Percentiles rank a stretch among this genome's conserved stretches.
phyloP scores from a whole-genome alignment of 352 stramenopile genomes.

The Phytophthora melonis region DNA sequence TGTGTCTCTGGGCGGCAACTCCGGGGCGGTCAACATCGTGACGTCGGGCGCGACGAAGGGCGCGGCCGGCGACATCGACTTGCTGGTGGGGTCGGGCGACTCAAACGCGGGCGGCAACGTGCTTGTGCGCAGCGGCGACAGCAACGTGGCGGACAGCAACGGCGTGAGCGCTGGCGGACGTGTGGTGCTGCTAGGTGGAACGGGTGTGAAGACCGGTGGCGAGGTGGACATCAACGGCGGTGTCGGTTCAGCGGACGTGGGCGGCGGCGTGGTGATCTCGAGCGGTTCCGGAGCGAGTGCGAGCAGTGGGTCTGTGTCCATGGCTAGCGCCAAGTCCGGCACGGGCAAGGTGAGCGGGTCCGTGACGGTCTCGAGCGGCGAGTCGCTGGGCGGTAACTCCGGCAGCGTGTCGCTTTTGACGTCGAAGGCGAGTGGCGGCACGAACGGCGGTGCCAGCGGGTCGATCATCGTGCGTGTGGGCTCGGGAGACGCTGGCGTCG shows the following conservation, averaged over 20 bases:
- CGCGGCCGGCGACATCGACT: slow-evolving; percentile 3
- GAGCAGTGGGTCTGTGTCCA: slow-evolving; percentile 1
- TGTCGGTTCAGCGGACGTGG: slow-evolving; percentile 1
- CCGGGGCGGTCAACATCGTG: slow-evolving; percentile 8
- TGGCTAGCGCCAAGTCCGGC: slow-evolving; percentile 4
- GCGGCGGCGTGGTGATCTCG: background rate
- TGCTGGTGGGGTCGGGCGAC: slow-evolving; percentile 15
- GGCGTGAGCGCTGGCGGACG: slow-evolving; percentile 9
- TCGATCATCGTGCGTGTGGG: too few relatives aligned
- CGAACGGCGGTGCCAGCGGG: too few relatives aligned
- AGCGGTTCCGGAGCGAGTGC: slow-evolving; percentile 3
- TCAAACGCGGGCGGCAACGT: slow-evolving; percentile 5
- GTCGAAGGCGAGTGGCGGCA: background rate
- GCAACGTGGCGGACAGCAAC: background rate
- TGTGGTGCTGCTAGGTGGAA: slow-evolving; percentile 10
- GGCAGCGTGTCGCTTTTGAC: slow-evolving; percentile 14
- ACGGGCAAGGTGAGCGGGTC: slow-evolving; percentile 13
- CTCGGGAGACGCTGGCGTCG: too few relatives aligned
- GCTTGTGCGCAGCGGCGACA: slow-evolving; percentile 16
- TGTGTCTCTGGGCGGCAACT: slow-evolving; percentile 6
- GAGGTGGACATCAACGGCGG: slow-evolving; percentile 8
- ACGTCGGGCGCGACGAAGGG: slow-evolving; percentile 7
- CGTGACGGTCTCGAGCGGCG: slow-evolving; percentile 14
- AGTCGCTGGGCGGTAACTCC: background rate
- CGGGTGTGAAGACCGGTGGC: slow-evolving; percentile 5